phyloP scores from a whole-genome alignment of 176 grass and related monocot genomes.

The Avena eriantha region DNA sequence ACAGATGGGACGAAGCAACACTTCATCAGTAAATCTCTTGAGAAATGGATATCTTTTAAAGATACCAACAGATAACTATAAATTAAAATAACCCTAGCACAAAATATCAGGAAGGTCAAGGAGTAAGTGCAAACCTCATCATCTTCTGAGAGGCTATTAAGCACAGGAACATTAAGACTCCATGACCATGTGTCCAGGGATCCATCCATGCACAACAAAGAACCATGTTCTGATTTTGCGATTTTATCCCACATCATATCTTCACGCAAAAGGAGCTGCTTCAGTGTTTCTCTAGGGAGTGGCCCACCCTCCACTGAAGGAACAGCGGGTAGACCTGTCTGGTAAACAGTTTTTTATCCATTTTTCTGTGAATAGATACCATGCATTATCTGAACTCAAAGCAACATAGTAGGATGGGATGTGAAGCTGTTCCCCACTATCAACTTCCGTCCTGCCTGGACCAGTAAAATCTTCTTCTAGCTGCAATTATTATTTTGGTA shows the following conservation, averaged over 20 bases:
- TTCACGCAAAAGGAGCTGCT: constrained; percentile 73
- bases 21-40: neutral
- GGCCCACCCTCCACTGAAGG: constrained; percentile 73
- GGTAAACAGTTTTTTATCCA: constrained; percentile 90
- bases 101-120: constrained; percentile 4
- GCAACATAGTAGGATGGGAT: constrained; percentile 77
- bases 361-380: constrained; percentile 99
- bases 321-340: constrained; percentile 69
- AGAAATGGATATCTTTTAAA: constrained; percentile 35
- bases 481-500: constrained; percentile 51
- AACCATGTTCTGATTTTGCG: constrained; percentile 86
- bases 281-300: constrained; percentile 78
- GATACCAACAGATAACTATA: constrained; percentile 30
- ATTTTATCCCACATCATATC: constrained; percentile 87
- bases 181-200: constrained; percentile 99
- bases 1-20: constrained; percentile 18
- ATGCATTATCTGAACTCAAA: constrained; percentile 98
- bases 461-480: constrained; percentile 54
- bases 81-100: constrained; percentile 14
- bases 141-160: constrained; percentile 91
- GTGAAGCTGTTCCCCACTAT: constrained; percentile 47
- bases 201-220: constrained; percentile 86
- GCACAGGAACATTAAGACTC: constrained; percentile 96
- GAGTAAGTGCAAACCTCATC: constrained; percentile 61
- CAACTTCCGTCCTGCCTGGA: constrained; percentile 46